Evolutionary conservation across 2,329 filamentous ascomycete species (phyloP).

Genomic region (Curvularia verruculosa): DNA sequence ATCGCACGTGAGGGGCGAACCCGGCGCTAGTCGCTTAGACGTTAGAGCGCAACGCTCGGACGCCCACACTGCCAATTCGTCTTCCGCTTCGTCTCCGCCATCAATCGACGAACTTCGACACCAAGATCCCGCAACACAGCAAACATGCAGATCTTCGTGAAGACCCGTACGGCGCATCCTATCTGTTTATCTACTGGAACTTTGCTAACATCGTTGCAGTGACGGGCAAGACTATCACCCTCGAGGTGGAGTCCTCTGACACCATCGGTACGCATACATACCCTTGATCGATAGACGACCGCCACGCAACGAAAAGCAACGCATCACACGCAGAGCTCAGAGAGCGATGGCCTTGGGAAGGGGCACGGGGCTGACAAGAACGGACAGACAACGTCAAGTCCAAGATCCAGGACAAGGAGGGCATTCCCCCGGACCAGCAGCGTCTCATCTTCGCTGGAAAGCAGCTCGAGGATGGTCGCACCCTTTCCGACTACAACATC

Average conservation of each 20-base stretch:
- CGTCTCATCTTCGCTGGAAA: constrained; percentile 98
- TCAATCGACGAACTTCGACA: constrained; percentile 32
- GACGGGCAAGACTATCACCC: constrained; percentile 99
- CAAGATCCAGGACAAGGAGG: constrained; percentile 99
- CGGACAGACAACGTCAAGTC: constrained; percentile 91
- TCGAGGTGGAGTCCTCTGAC: constrained; percentile 80
- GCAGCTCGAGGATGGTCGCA: constrained; percentile 98
- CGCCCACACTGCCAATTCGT: constrained; percentile 31
- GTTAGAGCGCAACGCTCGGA: constrained; percentile 20
- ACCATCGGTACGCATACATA: constrained; percentile 68
- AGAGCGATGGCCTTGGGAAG: constrained; percentile 2
- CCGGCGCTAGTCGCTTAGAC: constrained; percentile 12
- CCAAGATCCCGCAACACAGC: constrained; percentile 39
- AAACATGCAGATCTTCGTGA: constrained; percentile 76
- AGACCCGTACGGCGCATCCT: constrained; percentile 71
- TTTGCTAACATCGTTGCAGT: constrained; percentile 29
- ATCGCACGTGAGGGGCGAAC: constrained; percentile 18
- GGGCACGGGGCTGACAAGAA: constrained; percentile 27
- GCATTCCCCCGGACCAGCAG: constrained; percentile 97
- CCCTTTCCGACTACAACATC: constrained; percentile 98
- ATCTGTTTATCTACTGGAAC: neutral
- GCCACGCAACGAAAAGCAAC: constrained; percentile 19
- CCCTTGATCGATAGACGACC: constrained; percentile 19
- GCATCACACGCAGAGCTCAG: constrained; percentile 14
- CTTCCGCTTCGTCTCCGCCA: constrained; percentile 20